Evolutionary conservation across 495 filamentous ascomycete genomes (phyloP), one percentile per base, ranked within the genome.

Genomic region (Neurospora cerealis): DNA sequence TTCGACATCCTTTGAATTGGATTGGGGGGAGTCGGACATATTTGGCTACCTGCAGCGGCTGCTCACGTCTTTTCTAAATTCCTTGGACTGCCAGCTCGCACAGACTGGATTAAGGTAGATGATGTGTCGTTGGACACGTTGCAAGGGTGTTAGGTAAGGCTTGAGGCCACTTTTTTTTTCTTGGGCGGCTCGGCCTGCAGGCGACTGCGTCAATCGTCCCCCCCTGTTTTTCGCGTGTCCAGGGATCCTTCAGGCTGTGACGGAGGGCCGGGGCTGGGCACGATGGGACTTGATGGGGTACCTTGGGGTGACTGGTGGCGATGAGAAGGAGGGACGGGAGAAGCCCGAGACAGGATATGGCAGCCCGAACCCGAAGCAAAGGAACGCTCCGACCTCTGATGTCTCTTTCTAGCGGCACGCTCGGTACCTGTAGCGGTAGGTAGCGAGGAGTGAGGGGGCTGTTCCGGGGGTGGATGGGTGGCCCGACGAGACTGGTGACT

Each of bases 1-100:
- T 88, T 97, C 95, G 86, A 93, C 91, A 82, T 96, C 93, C 88
- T 97, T 96, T 80, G 94, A 90, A 87, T 93, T 93, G 89, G 93
- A 93, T 88, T 92, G 92, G 85, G 93, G 93, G 89, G 93, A 93
- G 87, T 93, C 93, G 88, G 95, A 96, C 94, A 97, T 97, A 90
- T 89, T 87, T 88, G 87, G 87, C 85, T 87, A 88, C 83, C 83
- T 90, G 89, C 90, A 92, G 89, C 84, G 85, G 85, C 77, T 85
- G 81, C 83, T 83, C 82, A 83, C 85, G 85, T 87, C 82, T 86
- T 86, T 66, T 85, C 81, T 83, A 85, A 88, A 85, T 86, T 85
- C 82, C 81, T 86, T 86, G 84, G 84, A 83, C 79, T 85, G 82
- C 85, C 83, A 84, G 79, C 83, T 87, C 81, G 82, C 82, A 87